These are phyloP conservation scores for Coemansia sp. DNA, from an alignment of 192 early-diverging fungal species.

Conservation along the genomic window DNA sequence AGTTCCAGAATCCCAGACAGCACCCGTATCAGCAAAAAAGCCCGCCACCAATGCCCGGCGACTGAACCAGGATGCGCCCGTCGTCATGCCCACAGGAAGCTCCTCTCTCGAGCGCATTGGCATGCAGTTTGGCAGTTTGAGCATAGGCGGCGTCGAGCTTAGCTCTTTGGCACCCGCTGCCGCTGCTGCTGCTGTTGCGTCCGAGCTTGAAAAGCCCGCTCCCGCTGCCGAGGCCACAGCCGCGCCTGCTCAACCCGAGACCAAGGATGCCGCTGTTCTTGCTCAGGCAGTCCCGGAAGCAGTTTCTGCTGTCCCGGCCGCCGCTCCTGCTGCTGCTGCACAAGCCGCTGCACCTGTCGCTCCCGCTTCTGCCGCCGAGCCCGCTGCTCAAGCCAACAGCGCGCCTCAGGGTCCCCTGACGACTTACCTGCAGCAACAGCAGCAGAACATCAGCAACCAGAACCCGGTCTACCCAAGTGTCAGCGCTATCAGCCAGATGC, in stretches of 20 bases:
- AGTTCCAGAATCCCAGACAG: conserved; percentile 8
- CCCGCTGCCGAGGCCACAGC: conserved; percentile 10
- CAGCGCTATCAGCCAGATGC: conserved; percentile 54
- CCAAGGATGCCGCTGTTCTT: conserved; percentile 5
- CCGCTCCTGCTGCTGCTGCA: conserved; percentile 7
- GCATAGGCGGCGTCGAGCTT: conserved; percentile 57
- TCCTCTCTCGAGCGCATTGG: conserved; percentile 65
- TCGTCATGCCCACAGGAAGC: conserved; percentile 78
- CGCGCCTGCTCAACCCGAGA: conserved; percentile 4
- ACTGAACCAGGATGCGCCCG: conserved; percentile 84
- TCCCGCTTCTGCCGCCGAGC: conserved; percentile 15
- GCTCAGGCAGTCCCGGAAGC: conserved; percentile 14
- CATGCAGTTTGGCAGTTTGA: conserved; percentile 78
- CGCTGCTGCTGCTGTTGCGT: conserved; percentile 52
- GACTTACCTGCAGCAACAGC: conserved; percentile 53
- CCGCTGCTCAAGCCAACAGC: conserved; percentile 7
- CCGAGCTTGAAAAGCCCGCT: conserved; percentile 28
- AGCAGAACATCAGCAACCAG: conserved; percentile 29
- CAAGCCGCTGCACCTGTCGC: conserved; percentile 6
- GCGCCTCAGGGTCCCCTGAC: conserved; percentile 36
- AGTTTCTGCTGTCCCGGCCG: conserved; percentile 17
- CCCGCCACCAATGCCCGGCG: conserved; percentile 57
- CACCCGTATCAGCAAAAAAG: conserved; percentile 24
- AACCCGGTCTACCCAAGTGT: conserved; percentile 18
- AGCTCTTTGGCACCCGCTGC: conserved; percentile 51